Conservation (phyloP, 305 asterid species). For the Salvia sclarea region DNA sequence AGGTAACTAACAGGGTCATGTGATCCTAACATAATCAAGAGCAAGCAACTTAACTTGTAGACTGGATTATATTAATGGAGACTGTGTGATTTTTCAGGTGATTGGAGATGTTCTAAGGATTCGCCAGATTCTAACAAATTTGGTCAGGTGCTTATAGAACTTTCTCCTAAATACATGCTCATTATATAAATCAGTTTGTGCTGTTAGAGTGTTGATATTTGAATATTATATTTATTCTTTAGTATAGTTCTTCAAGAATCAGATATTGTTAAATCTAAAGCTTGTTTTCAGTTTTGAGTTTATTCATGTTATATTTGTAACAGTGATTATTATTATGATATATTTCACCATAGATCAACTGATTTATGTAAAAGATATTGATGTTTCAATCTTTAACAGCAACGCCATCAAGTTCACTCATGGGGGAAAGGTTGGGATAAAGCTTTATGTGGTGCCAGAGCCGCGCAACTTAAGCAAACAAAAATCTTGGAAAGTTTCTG, state of each 20-base stretch:
- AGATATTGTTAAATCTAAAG: neutral
- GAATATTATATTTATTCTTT: neutral
- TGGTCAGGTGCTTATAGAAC: slow-evolving; percentile 62
- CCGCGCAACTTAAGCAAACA: slow-evolving; percentile 40
- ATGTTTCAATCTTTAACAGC: slow-evolving; percentile 45
- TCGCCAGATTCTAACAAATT: slow-evolving; percentile 91
- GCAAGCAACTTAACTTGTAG: neutral
- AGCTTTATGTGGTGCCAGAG: slow-evolving; percentile 64
- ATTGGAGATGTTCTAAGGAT: slow-evolving; percentile 85
- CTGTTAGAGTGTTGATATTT: neutral
- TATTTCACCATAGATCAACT: neutral
- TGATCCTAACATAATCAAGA: neutral
- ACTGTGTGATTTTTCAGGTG: slow-evolving; percentile 48
- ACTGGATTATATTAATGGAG: neutral
- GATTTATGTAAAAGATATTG: neutral
- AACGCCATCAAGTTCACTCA: slow-evolving; percentile 92
- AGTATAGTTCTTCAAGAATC: neutral
- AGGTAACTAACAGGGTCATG: slow-evolving; percentile 54
- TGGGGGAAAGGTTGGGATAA: slow-evolving; percentile 83
- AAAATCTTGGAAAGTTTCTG: slow-evolving; percentile 37
- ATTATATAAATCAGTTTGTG: neutral
- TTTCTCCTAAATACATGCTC: neutral
- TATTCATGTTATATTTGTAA: neutral
- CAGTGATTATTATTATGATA: neutral
- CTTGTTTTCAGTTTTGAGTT: slow-evolving; percentile 1